phyloP scores from a whole-genome alignment of 495 filamentous ascomycete species.

The Penicillium coprophilum region DNA sequence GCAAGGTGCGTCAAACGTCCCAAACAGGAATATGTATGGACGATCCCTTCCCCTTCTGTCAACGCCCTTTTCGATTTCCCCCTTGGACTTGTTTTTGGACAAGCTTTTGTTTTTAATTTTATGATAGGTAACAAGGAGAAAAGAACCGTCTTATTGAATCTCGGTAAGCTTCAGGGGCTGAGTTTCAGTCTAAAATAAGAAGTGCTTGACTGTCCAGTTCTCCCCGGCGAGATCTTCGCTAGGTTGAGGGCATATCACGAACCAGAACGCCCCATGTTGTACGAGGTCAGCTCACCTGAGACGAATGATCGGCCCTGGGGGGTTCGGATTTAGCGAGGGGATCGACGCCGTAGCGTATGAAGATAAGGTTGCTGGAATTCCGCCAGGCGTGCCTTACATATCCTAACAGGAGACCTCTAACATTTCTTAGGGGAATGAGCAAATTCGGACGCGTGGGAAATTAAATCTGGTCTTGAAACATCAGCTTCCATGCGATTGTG shows the following conservation, averaged over 20 bases:
- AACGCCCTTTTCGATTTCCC: slow-evolving; percentile 4
- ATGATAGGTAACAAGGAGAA: slow-evolving; percentile 16
- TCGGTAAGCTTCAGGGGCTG: slow-evolving; percentile 1
- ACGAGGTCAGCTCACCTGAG: neutral
- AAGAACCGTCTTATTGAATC: neutral
- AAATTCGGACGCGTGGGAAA: slow-evolving; percentile 21
- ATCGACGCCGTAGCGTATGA: slow-evolving; percentile 13
- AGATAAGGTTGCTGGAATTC: slow-evolving; percentile 38
- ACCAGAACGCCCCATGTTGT: neutral
- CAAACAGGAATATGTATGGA: slow-evolving; percentile 12
- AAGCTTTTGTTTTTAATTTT: neutral
- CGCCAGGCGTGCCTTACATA: slow-evolving; percentile 39
- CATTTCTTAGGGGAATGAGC: slow-evolving; percentile 24
- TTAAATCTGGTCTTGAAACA: slow-evolving; percentile 33
- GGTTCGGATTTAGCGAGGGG: neutral
- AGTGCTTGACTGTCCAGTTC: neutral
- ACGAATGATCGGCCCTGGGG: slow-evolving; percentile 1
- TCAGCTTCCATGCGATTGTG: slow-evolving; percentile 24
- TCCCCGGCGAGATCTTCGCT: slow-evolving; percentile 4
- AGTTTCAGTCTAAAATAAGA: slow-evolving; percentile 2
- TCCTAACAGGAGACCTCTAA: slow-evolving; percentile 25
- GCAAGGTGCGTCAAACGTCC: slow-evolving; percentile 12
- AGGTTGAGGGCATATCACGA: neutral
- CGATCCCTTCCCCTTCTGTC: slow-evolving; percentile 21
- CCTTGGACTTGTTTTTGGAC: slow-evolving; percentile 15